Base-by-base conservation (phyloP, 176 grass and related monocot species). In the Carex cristatella region DNA sequence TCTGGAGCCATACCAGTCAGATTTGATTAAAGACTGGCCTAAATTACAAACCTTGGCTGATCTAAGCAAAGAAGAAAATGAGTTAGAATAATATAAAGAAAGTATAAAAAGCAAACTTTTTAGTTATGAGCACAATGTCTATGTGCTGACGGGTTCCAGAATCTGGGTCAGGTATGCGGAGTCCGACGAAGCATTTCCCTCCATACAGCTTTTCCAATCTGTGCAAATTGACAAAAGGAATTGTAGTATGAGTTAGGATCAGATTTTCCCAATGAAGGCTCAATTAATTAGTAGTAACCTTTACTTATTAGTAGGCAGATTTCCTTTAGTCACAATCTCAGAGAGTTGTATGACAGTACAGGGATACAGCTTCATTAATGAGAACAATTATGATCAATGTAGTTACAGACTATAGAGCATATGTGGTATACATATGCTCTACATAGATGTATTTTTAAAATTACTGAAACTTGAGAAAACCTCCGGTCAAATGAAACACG, bases 121-220 rank as follows among this genome's bases (percentile, higher is more conserved):
- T 92, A 79, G 93, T 93, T 16, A 95, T 70, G 84, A 95, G 89
- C 49, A 95, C 91, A 61, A 94, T 80, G 73, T 98, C 95, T 62
- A 98, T 86, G 61, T 98, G 88, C 82, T 90, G 93, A 68, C 95
- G 93, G 10, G 54, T 75, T 23, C 93, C 95, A 19, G 91, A 61
- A 86, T 95, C 95, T 4, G 89, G 86, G 63, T 98, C 95, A 74
- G 95, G 95, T 85, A 98, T 95, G 84, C 95, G 91, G 48, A 98
- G 92, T 48, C 93, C 95, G 42, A 95, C 95, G 79, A 95, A 94
- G 68, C 93, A 91, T 88, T 89, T 94, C 16, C 89, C 93, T 53
- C 63, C 83, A 40, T 95, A 98, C 75, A 95, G 79, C 87, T 89
- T 98, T 89, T 98, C 95, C 80, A 98, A 92, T 85, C 95, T 98